Conservation (phyloP, 106 monocot genomes). For the Dendrobium catenatum region DNA sequence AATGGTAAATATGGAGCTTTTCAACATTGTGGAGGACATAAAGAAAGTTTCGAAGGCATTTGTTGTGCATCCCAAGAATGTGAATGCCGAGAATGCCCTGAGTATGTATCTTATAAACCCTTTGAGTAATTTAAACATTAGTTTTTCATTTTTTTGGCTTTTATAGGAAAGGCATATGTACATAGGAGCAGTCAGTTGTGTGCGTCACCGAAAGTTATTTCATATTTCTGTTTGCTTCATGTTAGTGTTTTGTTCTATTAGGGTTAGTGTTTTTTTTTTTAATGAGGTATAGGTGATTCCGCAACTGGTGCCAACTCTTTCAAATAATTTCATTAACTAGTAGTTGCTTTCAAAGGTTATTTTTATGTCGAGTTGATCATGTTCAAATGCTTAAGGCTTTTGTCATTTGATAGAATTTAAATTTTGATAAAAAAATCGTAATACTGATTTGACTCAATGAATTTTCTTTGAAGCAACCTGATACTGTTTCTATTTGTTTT, state of each 20-base stretch:
- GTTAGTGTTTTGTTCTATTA: neutral
- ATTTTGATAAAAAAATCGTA: neutral
- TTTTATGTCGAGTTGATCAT: neutral
- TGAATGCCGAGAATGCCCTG: conserved; percentile 74
- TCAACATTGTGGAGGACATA: conserved; percentile 93
- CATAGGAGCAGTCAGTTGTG: neutral
- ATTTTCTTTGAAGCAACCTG: neutral
- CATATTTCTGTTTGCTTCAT: neutral
- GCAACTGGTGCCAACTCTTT: neutral
- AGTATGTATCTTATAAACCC: conserved; percentile 32
- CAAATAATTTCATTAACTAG: neutral
- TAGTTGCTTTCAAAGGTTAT: neutral
- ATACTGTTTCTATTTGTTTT: neutral
- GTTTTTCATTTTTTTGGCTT: conserved; percentile 3
- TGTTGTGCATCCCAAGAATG: conserved; percentile 81
- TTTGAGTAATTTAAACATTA: neutral
- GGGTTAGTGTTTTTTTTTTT: neutral
- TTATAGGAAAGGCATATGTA: neutral
- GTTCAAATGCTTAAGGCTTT: neutral
- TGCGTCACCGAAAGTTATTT: neutral
- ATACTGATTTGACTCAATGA: neutral
- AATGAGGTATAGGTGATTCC: neutral
- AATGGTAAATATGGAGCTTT: conserved; percentile 97
- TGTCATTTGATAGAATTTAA: neutral
- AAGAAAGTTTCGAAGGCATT: conserved; percentile 97